These are phyloP conservation scores for Thamnidium elegans DNA, from an alignment of 192 early-diverging fungal species.

Conservation along the genomic window DNA sequence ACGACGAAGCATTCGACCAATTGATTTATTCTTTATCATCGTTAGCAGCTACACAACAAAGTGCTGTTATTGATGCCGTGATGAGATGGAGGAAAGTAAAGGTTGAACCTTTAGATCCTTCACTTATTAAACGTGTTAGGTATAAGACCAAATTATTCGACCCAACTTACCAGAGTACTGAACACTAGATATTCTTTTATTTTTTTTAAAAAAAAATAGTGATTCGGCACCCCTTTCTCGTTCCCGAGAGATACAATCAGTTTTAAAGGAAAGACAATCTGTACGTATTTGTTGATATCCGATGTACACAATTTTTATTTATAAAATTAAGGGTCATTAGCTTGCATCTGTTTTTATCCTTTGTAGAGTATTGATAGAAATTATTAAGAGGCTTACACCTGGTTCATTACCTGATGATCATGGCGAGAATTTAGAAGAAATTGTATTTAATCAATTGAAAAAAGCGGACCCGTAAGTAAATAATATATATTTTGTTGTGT, in stretches of 20 bases:
- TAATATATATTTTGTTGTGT: not conserved
- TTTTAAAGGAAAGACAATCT: conserved; percentile 62
- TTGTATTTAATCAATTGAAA: conserved; percentile 87
- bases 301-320: not conserved
- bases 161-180: no score
- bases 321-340: conserved; percentile 28
- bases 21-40: conserved; percentile 74
- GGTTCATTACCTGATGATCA: conserved; percentile 76
- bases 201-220: not conserved
- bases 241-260: conserved; percentile 49
- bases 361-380: conserved; percentile 82
- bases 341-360: conserved; percentile 81
- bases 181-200: not conserved
- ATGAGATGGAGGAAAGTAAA: conserved; percentile 74
- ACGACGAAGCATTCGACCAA: conserved; percentile 80
- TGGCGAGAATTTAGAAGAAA: conserved; percentile 87
- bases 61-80: conserved; percentile 77
- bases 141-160: conserved; percentile 10
- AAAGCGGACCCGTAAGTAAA: conserved; percentile 79
- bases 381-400: conserved; percentile 71
- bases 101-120: conserved; percentile 47
- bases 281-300: conserved; percentile 31
- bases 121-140: conserved; percentile 32
- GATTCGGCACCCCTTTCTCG: conserved; percentile 35
- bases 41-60: conserved; percentile 80